Percentiles rank a stretch among this genome's conserved stretches.
These are phyloP conservation scores for Golubevia sp. DNA, from an alignment of 1,284 basidiomycete species.

Conservation along the genomic window DNA sequence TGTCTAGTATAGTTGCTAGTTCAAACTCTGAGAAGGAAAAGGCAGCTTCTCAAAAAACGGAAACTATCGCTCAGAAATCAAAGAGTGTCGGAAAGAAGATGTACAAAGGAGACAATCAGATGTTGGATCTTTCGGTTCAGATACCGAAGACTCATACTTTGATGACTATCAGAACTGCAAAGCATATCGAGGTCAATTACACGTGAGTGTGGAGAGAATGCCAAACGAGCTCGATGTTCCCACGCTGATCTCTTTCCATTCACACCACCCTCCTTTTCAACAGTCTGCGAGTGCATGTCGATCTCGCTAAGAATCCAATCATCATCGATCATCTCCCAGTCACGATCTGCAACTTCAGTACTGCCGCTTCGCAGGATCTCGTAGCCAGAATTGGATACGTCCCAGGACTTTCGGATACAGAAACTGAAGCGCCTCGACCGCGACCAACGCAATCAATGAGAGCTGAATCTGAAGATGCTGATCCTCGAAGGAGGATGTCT, in stretches of 20 bases:
- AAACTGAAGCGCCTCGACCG: not conserved
- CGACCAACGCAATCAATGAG: not conserved
- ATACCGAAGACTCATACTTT: slow-evolving; percentile 50
- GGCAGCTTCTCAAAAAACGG: slow-evolving; percentile 32
- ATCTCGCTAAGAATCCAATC: slow-evolving; percentile 48
- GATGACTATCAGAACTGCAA: slow-evolving; percentile 53
- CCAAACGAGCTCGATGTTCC: not conserved
- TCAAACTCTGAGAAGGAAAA: slow-evolving; percentile 9
- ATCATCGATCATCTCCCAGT: slow-evolving; percentile 53
- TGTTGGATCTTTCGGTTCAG: slow-evolving; percentile 38
- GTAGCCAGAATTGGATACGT: slow-evolving; percentile 48
- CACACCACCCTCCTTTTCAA: not conserved
- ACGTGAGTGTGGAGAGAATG: not conserved
- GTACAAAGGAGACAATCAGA: slow-evolving; percentile 48
- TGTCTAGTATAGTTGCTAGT: slow-evolving; percentile 2
- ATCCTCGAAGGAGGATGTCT: not conserved
- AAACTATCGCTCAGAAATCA: slow-evolving; percentile 36
- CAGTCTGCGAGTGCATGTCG: slow-evolving; percentile 45
- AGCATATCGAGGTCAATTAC: slow-evolving; percentile 56
- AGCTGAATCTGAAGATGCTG: not conserved
- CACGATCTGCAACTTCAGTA: slow-evolving; percentile 43
- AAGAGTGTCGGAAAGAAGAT: slow-evolving; percentile 51
- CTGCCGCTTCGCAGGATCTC: slow-evolving; percentile 19
- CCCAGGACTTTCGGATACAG: slow-evolving; percentile 29
- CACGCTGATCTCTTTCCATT: not conserved